These are phyloP conservation scores for Blumeriella jaapii DNA, from an alignment of 2,329 filamentous ascomycete genomes.

Conservation along the genomic window DNA sequence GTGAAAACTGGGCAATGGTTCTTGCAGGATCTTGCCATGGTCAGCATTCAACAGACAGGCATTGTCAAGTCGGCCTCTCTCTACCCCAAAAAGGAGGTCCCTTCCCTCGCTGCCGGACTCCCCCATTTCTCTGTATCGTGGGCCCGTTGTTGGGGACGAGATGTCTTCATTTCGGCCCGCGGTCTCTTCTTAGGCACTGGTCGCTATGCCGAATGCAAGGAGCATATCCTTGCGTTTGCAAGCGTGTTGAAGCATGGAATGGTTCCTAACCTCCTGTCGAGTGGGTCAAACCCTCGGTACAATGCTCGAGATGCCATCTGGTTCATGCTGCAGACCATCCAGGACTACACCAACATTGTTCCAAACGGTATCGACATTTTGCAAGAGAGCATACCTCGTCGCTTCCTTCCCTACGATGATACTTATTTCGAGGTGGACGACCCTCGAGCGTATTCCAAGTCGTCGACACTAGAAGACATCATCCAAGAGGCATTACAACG, in stretches of 20 bases:
- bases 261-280: slow-evolving; percentile 88
- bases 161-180: slow-evolving; percentile 91
- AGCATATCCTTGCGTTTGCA: slow-evolving; percentile 90
- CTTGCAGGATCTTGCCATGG: slow-evolving; percentile 76
- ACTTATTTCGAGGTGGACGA: slow-evolving; percentile 84
- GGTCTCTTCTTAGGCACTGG: slow-evolving; percentile 87
- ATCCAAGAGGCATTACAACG: slow-evolving; percentile 89
- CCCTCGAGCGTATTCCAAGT: slow-evolving; percentile 69
- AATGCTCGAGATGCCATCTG: slow-evolving; percentile 94
- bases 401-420: slow-evolving; percentile 92
- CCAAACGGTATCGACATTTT: slow-evolving; percentile 67
- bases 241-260: slow-evolving; percentile 97
- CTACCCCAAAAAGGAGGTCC: slow-evolving; percentile 74
- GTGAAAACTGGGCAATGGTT: slow-evolving; percentile 78
- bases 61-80: slow-evolving; percentile 82
- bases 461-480: slow-evolving; percentile 75
- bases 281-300: slow-evolving; percentile 77
- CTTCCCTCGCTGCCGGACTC: slow-evolving; percentile 80
- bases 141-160: slow-evolving; percentile 94
- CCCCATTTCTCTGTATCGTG: slow-evolving; percentile 91
- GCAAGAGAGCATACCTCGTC: slow-evolving; percentile 64
- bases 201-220: slow-evolving; percentile 75
- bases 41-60: slow-evolving; percentile 84
- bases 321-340: slow-evolving; percentile 95
- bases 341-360: slow-evolving; percentile 77